Evolutionary conservation across 495 filamentous ascomycete species (phyloP), one percentile per base, ranked within the genome.

Genomic region (Hypoxylon perforatum): DNA sequence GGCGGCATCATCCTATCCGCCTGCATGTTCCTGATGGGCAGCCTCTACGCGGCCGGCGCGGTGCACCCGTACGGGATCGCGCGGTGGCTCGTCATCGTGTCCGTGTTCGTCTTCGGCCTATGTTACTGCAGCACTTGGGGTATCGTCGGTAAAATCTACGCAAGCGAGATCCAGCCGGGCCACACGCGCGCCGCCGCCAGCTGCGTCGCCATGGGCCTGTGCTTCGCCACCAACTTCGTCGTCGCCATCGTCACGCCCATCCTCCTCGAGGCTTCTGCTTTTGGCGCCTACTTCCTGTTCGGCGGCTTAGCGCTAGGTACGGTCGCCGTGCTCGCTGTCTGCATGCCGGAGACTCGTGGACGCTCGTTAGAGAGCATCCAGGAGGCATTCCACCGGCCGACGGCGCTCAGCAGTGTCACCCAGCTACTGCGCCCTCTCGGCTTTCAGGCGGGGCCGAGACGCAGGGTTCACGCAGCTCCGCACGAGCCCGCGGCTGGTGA

Each of bases 241-340:
- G 82, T 91, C 1, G 88, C 88, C 1, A 79, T 91, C 49, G 81
- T 82, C 4, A 88, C 88, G 0, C 89, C 88, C 0, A 82, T 90
- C 7, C 75, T 92, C 14, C 75, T 91, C 12, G 82, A 83, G 0
- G 80, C 79, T 4, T 86, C 81, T 6, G 80, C 78, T 5, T 89
- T 73, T 39, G 86, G 85, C 0, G 82, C 83, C 0, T 90, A 90
- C 67, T 90, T 90, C 50, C 69, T 90, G 8, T 90, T 86, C 59
- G 88, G 85, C 19, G 73, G 78, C 7, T 54, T 72, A 6, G 73
- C 82, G 1, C 53, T 86, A 12, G 57, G 82, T 22, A 86, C 86
- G 0, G 80, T 82, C 0, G 35, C 76, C 11, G 80, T 88, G 0
- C 83, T 85, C 48, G 71, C 76, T 4, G 33, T 81, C 0, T 85